Conservation (phyloP, 2,329 filamentous ascomycete genomes). For the Aspergillus texensis region DNA sequence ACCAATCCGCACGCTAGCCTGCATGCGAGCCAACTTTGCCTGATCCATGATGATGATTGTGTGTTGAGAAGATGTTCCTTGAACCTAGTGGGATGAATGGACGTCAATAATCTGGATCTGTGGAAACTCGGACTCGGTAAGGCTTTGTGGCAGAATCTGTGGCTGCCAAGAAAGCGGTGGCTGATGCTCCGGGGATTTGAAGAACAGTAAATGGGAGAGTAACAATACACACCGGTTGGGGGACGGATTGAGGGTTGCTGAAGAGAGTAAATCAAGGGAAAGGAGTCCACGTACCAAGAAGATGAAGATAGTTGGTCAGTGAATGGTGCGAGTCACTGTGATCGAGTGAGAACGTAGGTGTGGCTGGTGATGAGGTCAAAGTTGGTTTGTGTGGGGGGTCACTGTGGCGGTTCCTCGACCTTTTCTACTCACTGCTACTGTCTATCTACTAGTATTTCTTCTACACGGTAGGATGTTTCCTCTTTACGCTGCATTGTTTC, state of each 20-base stretch:
- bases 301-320: background rate
- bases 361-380: background rate
- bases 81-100: conserved; percentile 17
- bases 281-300: background rate
- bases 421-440: background rate
- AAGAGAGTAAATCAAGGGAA: background rate
- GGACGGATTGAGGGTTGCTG: background rate
- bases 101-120: conserved; percentile 20
- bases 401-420: background rate
- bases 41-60: conserved; percentile 58
- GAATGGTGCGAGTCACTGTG: background rate
- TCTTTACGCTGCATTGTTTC: background rate
- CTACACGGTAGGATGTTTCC: background rate
- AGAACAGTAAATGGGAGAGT: background rate
- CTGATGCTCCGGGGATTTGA: background rate
- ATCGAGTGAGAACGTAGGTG: background rate
- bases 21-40: conserved; percentile 68
- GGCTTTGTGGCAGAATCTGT: conserved; percentile 18
- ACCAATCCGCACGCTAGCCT: conserved; percentile 72
- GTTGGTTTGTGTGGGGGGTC: conserved; percentile 5
- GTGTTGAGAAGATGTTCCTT: conserved; percentile 22
- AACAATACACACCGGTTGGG: background rate
- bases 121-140: conserved; percentile 19
- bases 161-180: conserved; percentile 11
- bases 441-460: background rate